These are phyloP conservation scores for Phaeosphaeria sp. DNA, from an alignment of 2,329 filamentous ascomycete species.

Conservation along the genomic window DNA sequence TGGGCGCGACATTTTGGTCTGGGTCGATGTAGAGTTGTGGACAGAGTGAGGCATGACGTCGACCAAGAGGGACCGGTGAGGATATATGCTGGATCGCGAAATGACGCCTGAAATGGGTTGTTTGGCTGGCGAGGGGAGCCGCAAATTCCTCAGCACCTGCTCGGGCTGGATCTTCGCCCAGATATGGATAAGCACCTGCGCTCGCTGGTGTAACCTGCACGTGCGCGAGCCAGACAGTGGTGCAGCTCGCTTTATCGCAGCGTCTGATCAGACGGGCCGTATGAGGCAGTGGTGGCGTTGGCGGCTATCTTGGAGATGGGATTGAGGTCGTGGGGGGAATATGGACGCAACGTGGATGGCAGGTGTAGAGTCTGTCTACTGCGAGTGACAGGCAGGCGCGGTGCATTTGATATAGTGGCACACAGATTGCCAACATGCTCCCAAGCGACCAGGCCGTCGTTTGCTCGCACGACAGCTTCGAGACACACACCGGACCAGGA, in stretches of 20 bases:
- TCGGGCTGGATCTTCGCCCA: constrained; percentile 27
- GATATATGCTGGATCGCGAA: constrained; percentile 12
- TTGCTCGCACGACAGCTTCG: constrained; percentile 13
- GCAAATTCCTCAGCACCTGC: constrained; percentile 29
- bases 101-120: constrained; percentile 17
- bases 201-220: constrained; percentile 26
- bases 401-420: constrained; percentile 16
- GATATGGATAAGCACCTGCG: constrained; percentile 32
- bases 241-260: constrained; percentile 7
- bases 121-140: constrained; percentile 31
- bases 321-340: background rate
- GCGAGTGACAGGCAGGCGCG: background rate
- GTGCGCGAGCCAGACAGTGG: constrained; percentile 6
- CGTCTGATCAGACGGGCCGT: constrained; percentile 12
- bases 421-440: constrained; percentile 7
- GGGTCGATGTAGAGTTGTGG: constrained; percentile 39
- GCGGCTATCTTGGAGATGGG: constrained; percentile 12
- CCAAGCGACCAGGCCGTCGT: constrained; percentile 4
- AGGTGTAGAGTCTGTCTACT: background rate
- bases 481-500: constrained; percentile 16
- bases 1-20: constrained; percentile 44
- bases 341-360: background rate
- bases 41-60: constrained; percentile 46
- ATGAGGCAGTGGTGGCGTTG: constrained; percentile 1
- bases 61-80: constrained; percentile 7